A percentile compares a stretch with the other conserved stretches of the same genome.
Evolutionary conservation across 768 basidiomycete genomes (phyloP).

Genomic region (Pisolithus orientalis): DNA sequence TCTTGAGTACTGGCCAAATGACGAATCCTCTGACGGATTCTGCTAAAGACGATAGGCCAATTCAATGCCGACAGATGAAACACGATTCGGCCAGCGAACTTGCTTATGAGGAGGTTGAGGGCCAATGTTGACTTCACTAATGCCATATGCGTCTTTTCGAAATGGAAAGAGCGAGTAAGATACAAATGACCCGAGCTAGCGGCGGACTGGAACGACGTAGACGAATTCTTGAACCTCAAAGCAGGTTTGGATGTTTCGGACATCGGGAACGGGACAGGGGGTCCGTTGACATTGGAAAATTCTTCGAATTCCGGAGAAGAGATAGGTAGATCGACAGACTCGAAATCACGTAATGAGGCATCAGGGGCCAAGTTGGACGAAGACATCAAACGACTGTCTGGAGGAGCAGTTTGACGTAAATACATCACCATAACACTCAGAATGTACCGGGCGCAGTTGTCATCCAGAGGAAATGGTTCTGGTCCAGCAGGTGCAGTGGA

Average conservation of each 20-base stretch:
- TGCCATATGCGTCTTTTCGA: slow-evolving; percentile 60
- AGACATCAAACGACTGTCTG: slow-evolving; percentile 51
- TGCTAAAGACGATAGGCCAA: slow-evolving; percentile 70
- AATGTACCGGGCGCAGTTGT: slow-evolving; percentile 74
- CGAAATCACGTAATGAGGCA: slow-evolving; percentile 66
- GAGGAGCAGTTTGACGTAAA: slow-evolving; percentile 61
- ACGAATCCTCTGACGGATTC: slow-evolving; percentile 66
- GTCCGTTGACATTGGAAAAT: slow-evolving; percentile 10
- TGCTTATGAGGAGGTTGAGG: slow-evolving; percentile 57
- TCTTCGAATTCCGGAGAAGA: slow-evolving; percentile 18
- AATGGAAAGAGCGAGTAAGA: slow-evolving; percentile 28
- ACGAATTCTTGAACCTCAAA: slow-evolving; percentile 30
- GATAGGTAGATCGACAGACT: slow-evolving; percentile 42
- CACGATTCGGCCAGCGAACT: slow-evolving; percentile 72
- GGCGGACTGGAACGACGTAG: slow-evolving; percentile 37
- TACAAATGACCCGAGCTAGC: slow-evolving; percentile 22
- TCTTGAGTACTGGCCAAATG: slow-evolving; percentile 49
- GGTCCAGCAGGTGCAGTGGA: slow-evolving; percentile 38
- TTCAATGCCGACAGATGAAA: slow-evolving; percentile 86
- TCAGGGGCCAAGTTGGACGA: slow-evolving; percentile 57
- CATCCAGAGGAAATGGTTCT: slow-evolving; percentile 73
- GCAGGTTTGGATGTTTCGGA: slow-evolving; percentile 31
- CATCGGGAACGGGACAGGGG: slow-evolving; percentile 34
- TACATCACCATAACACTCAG: slow-evolving; percentile 80
- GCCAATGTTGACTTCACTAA: slow-evolving; percentile 48